These are phyloP conservation scores for Ceratocystis diversiconidia DNA, from an alignment of 2,329 filamentous ascomycete genomes.

Conservation along the genomic window DNA sequence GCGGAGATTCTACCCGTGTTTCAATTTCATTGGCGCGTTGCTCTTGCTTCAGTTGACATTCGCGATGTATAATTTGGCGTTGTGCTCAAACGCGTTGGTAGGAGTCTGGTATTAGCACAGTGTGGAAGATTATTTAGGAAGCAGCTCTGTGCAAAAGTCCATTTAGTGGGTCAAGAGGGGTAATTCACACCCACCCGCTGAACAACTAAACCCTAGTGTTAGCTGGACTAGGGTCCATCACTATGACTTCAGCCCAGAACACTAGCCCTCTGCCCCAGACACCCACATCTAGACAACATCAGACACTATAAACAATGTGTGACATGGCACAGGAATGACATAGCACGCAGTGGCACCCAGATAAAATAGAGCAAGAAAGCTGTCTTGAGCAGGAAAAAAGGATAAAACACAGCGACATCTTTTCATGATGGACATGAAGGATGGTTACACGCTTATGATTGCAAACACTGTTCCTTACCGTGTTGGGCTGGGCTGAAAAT, in stretches of 20 bases:
- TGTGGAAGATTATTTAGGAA: background rate
- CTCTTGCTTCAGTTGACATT: background rate
- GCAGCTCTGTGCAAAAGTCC: background rate
- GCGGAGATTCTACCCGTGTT: background rate
- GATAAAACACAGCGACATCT: background rate
- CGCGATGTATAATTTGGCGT: constrained; percentile 1
- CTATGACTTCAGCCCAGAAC: background rate
- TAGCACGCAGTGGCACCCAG: background rate
- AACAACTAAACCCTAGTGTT: background rate
- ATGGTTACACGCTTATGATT: constrained; percentile 1
- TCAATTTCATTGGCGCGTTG: background rate
- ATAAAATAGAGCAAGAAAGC: background rate
- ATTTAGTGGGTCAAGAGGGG: background rate
- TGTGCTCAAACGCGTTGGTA: background rate
- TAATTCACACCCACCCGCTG: background rate
- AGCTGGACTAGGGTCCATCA: background rate
- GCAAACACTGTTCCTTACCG: background rate
- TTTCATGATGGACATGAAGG: background rate
- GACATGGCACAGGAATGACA: background rate
- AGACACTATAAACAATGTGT: background rate
- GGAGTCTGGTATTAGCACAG: background rate
- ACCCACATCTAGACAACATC: background rate
- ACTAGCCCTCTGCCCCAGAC: background rate
- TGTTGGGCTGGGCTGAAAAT: background rate
- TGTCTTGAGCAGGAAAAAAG: background rate